These are phyloP conservation scores for Eucalyptus guilfoylei DNA, from an alignment of 345 rosid genomes.

Conservation along the genomic window DNA sequence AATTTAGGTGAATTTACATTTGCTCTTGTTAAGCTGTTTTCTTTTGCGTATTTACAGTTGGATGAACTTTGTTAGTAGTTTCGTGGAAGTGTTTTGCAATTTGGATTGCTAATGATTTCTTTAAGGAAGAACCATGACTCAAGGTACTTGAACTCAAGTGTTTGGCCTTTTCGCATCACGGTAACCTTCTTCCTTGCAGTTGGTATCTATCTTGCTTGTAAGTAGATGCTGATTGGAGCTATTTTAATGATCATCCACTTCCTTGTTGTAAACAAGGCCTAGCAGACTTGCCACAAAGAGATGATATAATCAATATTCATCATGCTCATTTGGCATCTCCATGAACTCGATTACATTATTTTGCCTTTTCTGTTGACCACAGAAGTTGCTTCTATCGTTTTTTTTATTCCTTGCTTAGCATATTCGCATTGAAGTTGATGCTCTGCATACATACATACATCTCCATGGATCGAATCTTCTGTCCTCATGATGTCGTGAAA, in stretches of 20 bases:
- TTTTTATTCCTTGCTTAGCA: background rate
- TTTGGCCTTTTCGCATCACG: background rate
- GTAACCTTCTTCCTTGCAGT: background rate
- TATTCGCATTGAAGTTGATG: background rate
- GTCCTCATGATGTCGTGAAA: background rate
- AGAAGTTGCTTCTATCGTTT: background rate
- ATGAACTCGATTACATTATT: background rate
- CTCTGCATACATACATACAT: background rate
- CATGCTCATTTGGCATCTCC: background rate
- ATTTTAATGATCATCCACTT: background rate
- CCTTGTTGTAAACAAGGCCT: background rate
- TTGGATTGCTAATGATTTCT: background rate
- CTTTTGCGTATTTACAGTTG: background rate
- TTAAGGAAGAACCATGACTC: background rate
- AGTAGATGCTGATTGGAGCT: background rate
- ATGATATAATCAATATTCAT: background rate
- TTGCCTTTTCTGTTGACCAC: background rate
- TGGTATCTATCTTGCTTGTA: background rate
- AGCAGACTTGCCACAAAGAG: background rate
- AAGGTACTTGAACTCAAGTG: background rate
- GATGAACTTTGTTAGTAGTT: background rate
- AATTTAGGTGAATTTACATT: background rate
- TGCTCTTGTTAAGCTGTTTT: background rate
- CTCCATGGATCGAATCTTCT: background rate
- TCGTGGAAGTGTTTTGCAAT: background rate